phyloP scores from a whole-genome alignment of 179 eudicot genomes.

The Silene noctiflora region DNA sequence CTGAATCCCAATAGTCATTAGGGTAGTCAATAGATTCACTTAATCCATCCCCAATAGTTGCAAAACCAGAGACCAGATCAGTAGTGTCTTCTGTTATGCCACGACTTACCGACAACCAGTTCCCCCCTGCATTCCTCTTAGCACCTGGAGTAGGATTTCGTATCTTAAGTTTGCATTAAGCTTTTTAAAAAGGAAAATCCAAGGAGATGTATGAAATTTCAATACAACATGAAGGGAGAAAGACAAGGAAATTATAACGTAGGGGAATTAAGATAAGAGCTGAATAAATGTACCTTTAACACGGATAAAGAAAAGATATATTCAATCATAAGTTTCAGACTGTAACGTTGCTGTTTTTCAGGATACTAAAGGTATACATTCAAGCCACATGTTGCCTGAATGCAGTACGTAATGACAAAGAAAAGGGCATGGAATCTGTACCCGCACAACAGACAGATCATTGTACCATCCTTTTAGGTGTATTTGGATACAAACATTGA shows the following conservation, averaged over 20 bases:
- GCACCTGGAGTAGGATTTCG: conserved; percentile 41
- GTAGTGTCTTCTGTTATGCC: conserved; percentile 95
- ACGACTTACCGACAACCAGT: conserved; percentile 96
- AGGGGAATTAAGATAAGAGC: background rate
- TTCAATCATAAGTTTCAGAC: background rate
- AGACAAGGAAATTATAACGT: background rate
- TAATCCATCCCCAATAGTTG: conserved; percentile 94
- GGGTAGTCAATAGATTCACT: conserved; percentile 90
- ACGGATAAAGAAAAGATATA: background rate
- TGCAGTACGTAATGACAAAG: background rate
- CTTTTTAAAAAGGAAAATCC: background rate
- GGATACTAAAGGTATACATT: background rate
- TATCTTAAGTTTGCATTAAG: background rate
- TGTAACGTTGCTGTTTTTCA: background rate
- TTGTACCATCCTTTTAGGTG: background rate
- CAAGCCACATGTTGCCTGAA: background rate
- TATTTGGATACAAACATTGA: background rate
- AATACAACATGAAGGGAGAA: background rate
- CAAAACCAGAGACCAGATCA: conserved; percentile 93
- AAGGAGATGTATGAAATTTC: conserved; percentile 2
- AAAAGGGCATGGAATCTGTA: background rate
- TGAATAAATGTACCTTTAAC: conserved; percentile 2
- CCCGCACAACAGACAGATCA: background rate
- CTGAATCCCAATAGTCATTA: conserved; percentile 98
- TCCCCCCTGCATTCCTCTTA: conserved; percentile 74